Evolutionary conservation across 768 basidiomycete genomes (phyloP), one percentile per base, ranked within the genome.

Genomic region (Tremella yokohamensis): DNA sequence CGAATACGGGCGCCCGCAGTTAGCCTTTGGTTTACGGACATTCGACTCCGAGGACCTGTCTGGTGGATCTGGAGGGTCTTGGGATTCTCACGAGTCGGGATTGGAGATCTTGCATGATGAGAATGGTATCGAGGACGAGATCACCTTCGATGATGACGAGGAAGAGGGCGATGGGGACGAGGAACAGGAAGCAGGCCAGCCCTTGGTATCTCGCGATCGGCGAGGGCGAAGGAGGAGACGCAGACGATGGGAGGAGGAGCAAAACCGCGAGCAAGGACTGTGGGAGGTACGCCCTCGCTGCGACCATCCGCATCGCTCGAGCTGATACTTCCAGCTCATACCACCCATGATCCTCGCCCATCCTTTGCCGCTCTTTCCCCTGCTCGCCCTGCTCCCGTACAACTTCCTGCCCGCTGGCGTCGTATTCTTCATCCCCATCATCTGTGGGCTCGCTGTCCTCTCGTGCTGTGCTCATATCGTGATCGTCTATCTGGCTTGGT

Each of bases 401-500:
- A 69, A 68, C 29, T 76, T 76, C 60, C 57, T 76, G 15, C 75
- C 75, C 6, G 75, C 68, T 8, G 75, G 75, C 18, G 70, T 72
- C 0, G 66, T 70, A 16, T 54, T 76, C 47, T 76, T 74, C 65
- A 58, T 76, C 19, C 75, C 75, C 16, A 39, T 69, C 15, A 55
- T 73, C 25, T 73, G 68, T n/a, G 61, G 70, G 1, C 40, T 72
- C 20, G 69, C 69, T 0, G 57, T 61, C 3, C 52, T 74, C 8
- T 76, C 75, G 2, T 57, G 67, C 8, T 76, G 73, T 37, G 73
- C 73, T 1, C 72, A 73, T 45, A 71, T 76, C 20, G 75, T 76
- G 29, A 70, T 70, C 8, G 70, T 73, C 40, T 76, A 76, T 49
- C 61, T 76, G 1, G 64, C 75, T 0, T 72, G 73, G 74, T 70